Percentiles rank a stretch among this genome's conserved stretches.
These are phyloP conservation scores for Glycyrrhiza uralensis DNA, from an alignment of 306 rosid genomes.

Conservation along the genomic window DNA sequence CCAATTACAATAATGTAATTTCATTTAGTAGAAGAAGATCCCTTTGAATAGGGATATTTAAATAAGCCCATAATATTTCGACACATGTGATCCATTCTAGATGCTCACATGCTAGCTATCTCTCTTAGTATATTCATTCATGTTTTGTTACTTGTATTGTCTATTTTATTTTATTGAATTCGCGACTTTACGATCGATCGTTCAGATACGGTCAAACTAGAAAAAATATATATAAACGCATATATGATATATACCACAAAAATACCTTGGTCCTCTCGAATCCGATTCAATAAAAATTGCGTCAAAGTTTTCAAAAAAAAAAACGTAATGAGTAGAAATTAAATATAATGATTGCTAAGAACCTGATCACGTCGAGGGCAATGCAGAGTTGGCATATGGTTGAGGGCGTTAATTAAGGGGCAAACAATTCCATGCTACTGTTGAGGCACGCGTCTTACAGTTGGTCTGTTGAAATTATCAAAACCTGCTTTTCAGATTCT, in stretches of 20 bases:
- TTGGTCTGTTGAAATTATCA: slow-evolving; percentile 16
- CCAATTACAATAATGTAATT: background rate
- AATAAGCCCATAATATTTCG: background rate
- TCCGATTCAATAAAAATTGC: background rate
- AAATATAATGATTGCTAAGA: slow-evolving; percentile 30
- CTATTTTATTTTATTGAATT: background rate
- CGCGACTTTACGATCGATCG: background rate
- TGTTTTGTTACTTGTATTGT: background rate
- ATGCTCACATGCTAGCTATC: slow-evolving; percentile 24
- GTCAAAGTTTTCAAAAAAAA: background rate
- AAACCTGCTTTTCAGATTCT: slow-evolving; percentile 23
- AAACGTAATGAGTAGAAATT: background rate
- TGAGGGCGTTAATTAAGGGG: slow-evolving; percentile 11
- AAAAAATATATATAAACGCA: background rate
- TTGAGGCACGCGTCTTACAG: slow-evolving; percentile 39
- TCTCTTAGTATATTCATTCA: background rate
- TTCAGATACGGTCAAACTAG: slow-evolving; percentile 17
- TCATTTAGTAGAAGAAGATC: slow-evolving; percentile 2
- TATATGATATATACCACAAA: too few relatives aligned
- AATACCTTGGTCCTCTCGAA: slow-evolving; percentile 15
- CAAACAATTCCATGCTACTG: slow-evolving; percentile 17
- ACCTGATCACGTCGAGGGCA: background rate
- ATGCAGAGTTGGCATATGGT: slow-evolving; percentile 32
- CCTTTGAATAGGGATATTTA: background rate
- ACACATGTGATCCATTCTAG: slow-evolving; percentile 19